Conservation (phyloP, 129 eudicot genomes). For the Tagetes patula region DNA sequence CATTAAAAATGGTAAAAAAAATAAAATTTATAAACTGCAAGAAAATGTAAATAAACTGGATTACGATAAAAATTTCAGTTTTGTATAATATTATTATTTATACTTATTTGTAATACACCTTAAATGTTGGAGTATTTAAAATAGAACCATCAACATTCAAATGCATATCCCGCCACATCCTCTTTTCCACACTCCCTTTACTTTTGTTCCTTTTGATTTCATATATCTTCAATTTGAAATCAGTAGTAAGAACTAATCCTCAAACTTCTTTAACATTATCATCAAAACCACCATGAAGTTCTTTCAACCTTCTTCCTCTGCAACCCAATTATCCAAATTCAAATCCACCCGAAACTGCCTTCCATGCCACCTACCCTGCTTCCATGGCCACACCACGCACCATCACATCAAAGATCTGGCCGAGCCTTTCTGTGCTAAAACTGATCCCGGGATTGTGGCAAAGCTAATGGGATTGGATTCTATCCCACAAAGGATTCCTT, state of each 20-base stretch:
- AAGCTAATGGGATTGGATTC: conserved; percentile 79
- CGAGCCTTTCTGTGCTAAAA: conserved; percentile 10
- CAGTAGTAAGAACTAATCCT: neutral
- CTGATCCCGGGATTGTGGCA: conserved; percentile 57
- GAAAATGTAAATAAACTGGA: neutral
- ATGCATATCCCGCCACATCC: conserved; percentile 56
- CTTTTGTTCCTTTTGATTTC: conserved; percentile 26
- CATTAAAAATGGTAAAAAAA: no score
- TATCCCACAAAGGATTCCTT: conserved; percentile 36
- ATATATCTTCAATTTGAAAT: conserved; percentile 28
- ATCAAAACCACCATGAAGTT: conserved; percentile 38
- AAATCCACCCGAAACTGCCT: conserved; percentile 39
- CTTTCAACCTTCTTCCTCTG: conserved; percentile 37
- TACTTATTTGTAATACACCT: neutral
- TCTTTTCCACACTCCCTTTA: conserved; percentile 20
- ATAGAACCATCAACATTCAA: conserved; percentile 45
- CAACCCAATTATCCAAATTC: conserved; percentile 20
- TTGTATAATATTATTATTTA: neutral
- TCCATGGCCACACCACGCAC: conserved; percentile 37
- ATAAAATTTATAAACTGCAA: no score
- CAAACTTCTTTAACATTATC: neutral
- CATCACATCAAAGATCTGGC: conserved; percentile 35
- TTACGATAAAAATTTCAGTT: neutral
- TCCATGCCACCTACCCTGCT: conserved; percentile 47
- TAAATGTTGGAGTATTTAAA: neutral